These are phyloP conservation scores for Omphalotus olearius DNA, from an alignment of 1,284 basidiomycete species.

Conservation along the genomic window DNA sequence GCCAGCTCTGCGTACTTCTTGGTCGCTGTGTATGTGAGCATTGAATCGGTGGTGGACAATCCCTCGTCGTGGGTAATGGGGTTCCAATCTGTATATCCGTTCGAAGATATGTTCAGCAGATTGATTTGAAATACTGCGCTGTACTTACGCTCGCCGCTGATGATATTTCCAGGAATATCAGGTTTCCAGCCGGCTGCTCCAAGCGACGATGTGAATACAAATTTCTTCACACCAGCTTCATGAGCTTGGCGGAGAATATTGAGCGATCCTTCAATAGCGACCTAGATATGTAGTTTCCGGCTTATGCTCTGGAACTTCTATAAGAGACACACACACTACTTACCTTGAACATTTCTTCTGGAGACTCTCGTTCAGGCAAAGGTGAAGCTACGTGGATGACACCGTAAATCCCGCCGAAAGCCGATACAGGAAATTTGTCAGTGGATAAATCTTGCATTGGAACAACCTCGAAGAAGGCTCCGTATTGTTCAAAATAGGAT, in stretches of 20 bases:
- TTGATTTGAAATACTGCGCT: not conserved
- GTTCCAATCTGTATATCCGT: not conserved
- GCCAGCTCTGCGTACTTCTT: constrained; percentile 7
- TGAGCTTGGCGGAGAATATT: constrained; percentile 7
- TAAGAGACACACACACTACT: not conserved
- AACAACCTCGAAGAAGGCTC: not conserved
- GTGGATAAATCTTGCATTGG: not conserved
- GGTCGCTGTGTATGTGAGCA: not conserved
- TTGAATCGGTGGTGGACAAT: not conserved
- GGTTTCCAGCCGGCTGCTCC: not conserved
- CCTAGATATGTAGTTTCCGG: not conserved
- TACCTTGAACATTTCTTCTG: constrained; percentile 10
- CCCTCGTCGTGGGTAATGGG: constrained; percentile 9
- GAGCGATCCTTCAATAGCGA: constrained; percentile 5
- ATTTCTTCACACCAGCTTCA: constrained; percentile 5
- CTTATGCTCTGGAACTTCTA: too few relatives aligned
- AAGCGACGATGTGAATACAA: not conserved
- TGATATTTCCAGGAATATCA: not conserved
- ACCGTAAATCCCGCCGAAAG: constrained; percentile 7
- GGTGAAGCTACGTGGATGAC: constrained; percentile 14
- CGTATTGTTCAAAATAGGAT: not conserved
- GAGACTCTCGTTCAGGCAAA: constrained; percentile 1
- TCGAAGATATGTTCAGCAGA: not conserved
- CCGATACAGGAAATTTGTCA: too few relatives aligned
- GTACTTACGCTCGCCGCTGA: not conserved